These are phyloP conservation scores for Niebla homalea DNA, from an alignment of 495 filamentous ascomycete species.

Conservation along the genomic window DNA sequence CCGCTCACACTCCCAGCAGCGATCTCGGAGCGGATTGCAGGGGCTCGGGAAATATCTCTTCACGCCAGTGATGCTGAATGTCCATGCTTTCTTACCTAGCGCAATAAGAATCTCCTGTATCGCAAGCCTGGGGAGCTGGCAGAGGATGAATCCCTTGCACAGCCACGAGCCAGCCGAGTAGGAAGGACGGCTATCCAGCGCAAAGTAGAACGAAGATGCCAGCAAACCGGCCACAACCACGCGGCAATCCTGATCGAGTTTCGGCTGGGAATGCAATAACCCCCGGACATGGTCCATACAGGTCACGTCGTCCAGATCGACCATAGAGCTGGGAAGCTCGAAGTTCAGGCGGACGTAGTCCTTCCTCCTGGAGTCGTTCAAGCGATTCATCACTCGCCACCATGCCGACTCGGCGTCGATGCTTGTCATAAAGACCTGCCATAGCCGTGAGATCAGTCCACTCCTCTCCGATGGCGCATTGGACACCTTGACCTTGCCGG, in stretches of 20 bases:
- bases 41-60: not conserved
- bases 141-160: too few species aligned
- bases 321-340: not conserved
- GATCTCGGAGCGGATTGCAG: not conserved
- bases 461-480: too few species aligned
- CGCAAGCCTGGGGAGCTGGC: too few species aligned
- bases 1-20: not conserved
- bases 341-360: not conserved
- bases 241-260: not conserved
- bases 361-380: too few species aligned
- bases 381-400: not conserved
- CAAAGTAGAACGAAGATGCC: not conserved
- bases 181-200: too few species aligned
- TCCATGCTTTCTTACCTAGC: too few species aligned
- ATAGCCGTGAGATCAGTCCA: too few species aligned
- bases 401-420: not conserved
- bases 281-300: not conserved
- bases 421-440: too few species aligned
- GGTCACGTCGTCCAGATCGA: not conserved
- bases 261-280: not conserved
- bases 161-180: too few species aligned
- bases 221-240: not conserved
- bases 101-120: too few species aligned
- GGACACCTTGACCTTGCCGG: slow-evolving; percentile 3
- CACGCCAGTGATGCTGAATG: too few species aligned